Percentiles rank a stretch among this genome's conserved stretches.
These are phyloP conservation scores for Cyberlindnera galapagoensis DNA, from an alignment of 805 yeast species.

Conservation along the genomic window DNA sequence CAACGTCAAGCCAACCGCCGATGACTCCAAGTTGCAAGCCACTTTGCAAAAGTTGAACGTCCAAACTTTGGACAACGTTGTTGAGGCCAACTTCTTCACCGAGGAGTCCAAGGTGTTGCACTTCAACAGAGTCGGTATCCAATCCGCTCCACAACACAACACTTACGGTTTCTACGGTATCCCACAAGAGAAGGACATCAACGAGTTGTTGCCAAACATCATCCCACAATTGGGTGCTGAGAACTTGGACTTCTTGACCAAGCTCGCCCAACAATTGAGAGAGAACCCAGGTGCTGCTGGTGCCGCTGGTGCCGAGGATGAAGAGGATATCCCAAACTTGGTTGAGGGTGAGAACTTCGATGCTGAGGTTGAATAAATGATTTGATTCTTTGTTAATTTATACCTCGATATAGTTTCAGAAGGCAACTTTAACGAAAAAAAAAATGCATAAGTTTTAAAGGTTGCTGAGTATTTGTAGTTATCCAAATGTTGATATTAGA, in stretches of 20 bases:
- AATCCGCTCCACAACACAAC: constrained; percentile 85
- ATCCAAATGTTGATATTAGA: no score
- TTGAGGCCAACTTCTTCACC: constrained; percentile 96
- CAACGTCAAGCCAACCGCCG: constrained; percentile 60
- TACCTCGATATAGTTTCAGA: no score
- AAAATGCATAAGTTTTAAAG: no score
- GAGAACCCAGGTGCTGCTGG: constrained; percentile 39
- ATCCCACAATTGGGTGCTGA: constrained; percentile 96
- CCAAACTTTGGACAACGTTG: constrained; percentile 81
- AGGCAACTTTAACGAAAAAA: no score
- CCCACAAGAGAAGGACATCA: constrained; percentile 86
- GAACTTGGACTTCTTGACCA: constrained; percentile 81
- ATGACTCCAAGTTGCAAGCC: constrained; percentile 86
- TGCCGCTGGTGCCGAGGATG: constrained; percentile 45
- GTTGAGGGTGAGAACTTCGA: constrained; percentile 73
- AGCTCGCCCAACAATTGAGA: constrained; percentile 86
- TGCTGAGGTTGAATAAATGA: constrained; percentile 37
- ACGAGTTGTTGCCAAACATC: constrained; percentile 90
- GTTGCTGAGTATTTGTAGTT: no score
- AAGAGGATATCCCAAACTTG: constrained; percentile 56
- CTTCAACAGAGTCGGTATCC: constrained; percentile 94
- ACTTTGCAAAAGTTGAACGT: constrained; percentile 86
- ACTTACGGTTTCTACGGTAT: constrained; percentile 93
- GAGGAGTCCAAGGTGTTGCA: constrained; percentile 95
- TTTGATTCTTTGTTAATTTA: not conserved